phyloP scores from a whole-genome alignment of 257 asterid species.

The Ehretia macrophylla region DNA sequence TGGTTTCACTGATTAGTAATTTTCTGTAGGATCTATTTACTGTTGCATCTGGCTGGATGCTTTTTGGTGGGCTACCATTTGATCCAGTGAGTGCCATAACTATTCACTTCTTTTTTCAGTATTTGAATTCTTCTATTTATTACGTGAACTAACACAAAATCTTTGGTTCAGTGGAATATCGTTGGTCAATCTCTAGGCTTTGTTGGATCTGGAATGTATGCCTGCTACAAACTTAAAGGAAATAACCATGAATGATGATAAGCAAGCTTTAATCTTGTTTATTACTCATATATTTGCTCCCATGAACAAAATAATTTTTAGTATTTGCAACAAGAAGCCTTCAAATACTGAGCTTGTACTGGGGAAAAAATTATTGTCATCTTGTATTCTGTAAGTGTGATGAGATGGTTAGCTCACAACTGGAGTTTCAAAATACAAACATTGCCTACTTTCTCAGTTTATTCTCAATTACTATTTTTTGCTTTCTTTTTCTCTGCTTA shows the following conservation, averaged over 20 bases:
- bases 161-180: constrained; percentile 16
- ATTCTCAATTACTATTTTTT: no score
- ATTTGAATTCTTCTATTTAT: neutral
- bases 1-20: no score
- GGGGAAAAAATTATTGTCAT: no score
- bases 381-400: no score
- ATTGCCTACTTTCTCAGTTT: no score
- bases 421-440: no score
- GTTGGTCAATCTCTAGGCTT: constrained; percentile 21
- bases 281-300: no score
- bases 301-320: no score
- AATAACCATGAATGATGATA: neutral
- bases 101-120: neutral
- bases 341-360: no score
- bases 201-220: constrained; percentile 22
- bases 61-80: constrained; percentile 22
- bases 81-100: constrained; percentile 13
- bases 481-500: no score
- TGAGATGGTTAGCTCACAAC: no score
- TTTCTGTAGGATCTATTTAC: constrained; percentile 21
- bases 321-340: neutral
- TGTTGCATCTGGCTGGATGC: constrained; percentile 22
- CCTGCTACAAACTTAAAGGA: constrained; percentile 18
- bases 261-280: neutral
- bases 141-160: neutral